These are phyloP conservation scores for Selenicereus undatus DNA, from an alignment of 148 eudicot species.

Conservation along the genomic window DNA sequence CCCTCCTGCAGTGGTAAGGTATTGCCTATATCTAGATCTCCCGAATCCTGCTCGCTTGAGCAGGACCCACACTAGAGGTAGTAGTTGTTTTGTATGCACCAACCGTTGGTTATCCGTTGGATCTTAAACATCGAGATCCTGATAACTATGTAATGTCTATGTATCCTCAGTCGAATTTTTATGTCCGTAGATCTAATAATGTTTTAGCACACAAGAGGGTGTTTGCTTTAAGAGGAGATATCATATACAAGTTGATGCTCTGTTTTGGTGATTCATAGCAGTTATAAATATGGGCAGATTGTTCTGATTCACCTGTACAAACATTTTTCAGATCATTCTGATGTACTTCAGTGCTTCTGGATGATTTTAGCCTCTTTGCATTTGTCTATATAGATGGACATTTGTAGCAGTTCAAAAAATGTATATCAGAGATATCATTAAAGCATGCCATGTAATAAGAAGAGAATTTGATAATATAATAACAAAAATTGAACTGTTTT, in stretches of 20 bases:
- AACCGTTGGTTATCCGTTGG: conserved; percentile 14
- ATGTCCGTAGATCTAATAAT: background rate
- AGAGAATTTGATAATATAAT: background rate
- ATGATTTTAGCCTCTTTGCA: background rate
- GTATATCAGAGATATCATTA: background rate
- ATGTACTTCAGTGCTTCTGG: background rate
- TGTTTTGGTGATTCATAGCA: too few species aligned
- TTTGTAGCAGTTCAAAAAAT: background rate
- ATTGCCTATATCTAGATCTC: too few species aligned
- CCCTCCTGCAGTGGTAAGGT: too few species aligned
- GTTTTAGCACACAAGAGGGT: background rate
- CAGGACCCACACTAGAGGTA: too few species aligned
- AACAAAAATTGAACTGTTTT: background rate
- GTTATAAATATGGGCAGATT: too few species aligned
- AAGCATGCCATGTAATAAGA: background rate
- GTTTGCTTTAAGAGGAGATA: background rate
- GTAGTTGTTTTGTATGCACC: background rate
- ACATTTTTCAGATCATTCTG: too few species aligned
- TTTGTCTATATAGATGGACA: background rate
- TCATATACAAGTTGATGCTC: too few species aligned
- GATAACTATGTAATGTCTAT: background rate
- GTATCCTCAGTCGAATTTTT: background rate
- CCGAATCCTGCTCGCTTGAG: too few species aligned
- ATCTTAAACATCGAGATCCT: background rate
- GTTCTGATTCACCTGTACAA: too few species aligned